phyloP scores from a whole-genome alignment of 306 rosid species.

The Cicer pinnatifidum region DNA sequence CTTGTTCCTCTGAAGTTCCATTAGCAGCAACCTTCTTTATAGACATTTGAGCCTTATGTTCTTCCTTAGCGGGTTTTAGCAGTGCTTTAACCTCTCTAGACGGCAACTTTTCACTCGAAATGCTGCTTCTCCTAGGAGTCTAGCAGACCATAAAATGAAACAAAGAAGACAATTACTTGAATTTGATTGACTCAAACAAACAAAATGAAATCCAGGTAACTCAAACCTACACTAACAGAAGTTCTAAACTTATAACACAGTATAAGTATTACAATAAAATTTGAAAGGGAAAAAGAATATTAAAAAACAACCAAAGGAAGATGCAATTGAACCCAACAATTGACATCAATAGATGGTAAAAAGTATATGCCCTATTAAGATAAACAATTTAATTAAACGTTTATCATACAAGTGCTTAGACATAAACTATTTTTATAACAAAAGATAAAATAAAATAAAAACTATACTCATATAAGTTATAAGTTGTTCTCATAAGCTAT shows the following conservation, averaged over 20 bases:
- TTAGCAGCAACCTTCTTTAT: constrained; percentile 60
- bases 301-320: not conserved
- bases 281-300: not conserved
- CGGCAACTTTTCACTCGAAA: constrained; percentile 57
- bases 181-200: constrained; percentile 30
- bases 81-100: constrained; percentile 66
- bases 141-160: constrained; percentile 47
- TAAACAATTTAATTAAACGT: too few species aligned
- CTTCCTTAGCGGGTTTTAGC: constrained; percentile 64
- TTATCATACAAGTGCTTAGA: too few species aligned
- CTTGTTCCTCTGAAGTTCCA: constrained; percentile 63
- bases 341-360: constrained; percentile 13
- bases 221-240: constrained; percentile 22
- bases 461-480: too few species aligned
- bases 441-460: too few species aligned
- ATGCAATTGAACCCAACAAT: constrained; percentile 22
- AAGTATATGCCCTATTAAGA: not conserved
- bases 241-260: constrained; percentile 32
- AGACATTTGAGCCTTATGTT: constrained; percentile 59
- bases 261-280: constrained; percentile 24
- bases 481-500: too few species aligned
- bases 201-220: constrained; percentile 11
- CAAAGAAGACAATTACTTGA: constrained; percentile 5
- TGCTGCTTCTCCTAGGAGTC: constrained; percentile 83
- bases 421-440: too few species aligned